A percentile compares a stretch with the other conserved stretches of the same genome.
Conservation (phyloP, 345 rosid genomes). For the Populus deltoides region DNA sequence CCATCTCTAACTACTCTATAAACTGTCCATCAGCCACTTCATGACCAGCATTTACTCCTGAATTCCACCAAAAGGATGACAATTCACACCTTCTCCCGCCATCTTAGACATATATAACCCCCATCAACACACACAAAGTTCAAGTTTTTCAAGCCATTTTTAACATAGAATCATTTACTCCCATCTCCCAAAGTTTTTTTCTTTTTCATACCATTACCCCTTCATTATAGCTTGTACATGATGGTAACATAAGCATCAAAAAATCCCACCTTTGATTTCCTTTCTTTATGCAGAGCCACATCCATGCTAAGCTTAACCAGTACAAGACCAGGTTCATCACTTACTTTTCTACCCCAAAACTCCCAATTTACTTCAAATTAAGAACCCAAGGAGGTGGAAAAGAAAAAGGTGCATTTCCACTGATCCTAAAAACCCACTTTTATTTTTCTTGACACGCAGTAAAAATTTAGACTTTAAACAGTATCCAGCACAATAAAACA, state of each 20-base stretch:
- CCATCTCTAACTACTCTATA: background rate
- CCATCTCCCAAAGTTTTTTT: too few species aligned
- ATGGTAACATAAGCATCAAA: background rate
- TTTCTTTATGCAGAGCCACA: background rate
- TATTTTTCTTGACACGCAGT: background rate
- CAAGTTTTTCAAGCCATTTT: too few species aligned
- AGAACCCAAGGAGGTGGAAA: background rate
- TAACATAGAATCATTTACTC: too few species aligned
- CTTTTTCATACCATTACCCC: background rate
- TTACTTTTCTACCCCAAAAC: background rate
- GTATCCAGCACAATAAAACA: background rate
- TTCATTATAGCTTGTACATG: background rate
- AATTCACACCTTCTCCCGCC: background rate
- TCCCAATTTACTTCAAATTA: background rate
- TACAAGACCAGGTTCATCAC: background rate
- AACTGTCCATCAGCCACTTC: background rate
- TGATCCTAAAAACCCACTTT: background rate
- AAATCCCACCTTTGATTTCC: background rate
- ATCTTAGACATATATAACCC: background rate
- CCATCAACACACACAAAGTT: background rate
- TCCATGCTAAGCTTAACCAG: background rate
- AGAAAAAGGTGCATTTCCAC: background rate
- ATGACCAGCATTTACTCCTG: background rate
- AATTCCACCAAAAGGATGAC: background rate
- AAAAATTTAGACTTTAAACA: background rate